Evolutionary conservation across 2,329 filamentous ascomycete genomes (phyloP).

Genomic region (Fusarium austroafricanum): DNA sequence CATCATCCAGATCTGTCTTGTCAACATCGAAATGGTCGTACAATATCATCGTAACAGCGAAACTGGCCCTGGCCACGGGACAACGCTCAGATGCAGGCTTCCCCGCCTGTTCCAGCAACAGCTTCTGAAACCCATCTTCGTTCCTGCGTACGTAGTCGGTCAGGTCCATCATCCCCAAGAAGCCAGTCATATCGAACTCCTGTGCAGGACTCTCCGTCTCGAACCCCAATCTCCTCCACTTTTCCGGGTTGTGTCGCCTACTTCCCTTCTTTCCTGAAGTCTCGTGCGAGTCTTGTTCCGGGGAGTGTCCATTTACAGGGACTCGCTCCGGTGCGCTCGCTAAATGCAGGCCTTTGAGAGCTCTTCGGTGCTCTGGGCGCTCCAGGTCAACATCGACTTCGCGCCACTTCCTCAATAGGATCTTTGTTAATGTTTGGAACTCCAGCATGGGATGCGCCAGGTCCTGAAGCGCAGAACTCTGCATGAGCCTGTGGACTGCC

Average conservation of each 20-base stretch:
- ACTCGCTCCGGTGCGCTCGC: constrained; percentile 77
- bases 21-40: constrained; percentile 98
- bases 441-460: constrained; percentile 89
- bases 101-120: constrained; percentile 88
- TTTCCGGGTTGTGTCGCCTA: constrained; percentile 83
- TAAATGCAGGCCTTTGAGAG: constrained; percentile 86
- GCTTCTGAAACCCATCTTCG: constrained; percentile 91
- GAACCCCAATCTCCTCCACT: constrained; percentile 93
- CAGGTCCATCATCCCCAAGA: constrained; percentile 96
- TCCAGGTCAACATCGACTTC: constrained; percentile 87
- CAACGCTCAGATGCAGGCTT: constrained; percentile 79
- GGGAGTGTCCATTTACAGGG: constrained; percentile 53
- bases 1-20: constrained; percentile 81
- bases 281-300: constrained; percentile 53
- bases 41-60: constrained; percentile 86
- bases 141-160: constrained; percentile 93
- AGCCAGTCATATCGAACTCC: constrained; percentile 89
- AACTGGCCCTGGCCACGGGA: constrained; percentile 86
- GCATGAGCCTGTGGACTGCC: constrained; percentile 92
- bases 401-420: constrained; percentile 87
- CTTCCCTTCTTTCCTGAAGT: constrained; percentile 66
- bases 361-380: constrained; percentile 86
- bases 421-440: constrained; percentile 91
- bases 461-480: constrained; percentile 91
- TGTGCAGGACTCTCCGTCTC: constrained; percentile 86